These are phyloP conservation scores for Heracleum sosnowskyi DNA, from an alignment of 129 eudicot species.

Conservation along the genomic window DNA sequence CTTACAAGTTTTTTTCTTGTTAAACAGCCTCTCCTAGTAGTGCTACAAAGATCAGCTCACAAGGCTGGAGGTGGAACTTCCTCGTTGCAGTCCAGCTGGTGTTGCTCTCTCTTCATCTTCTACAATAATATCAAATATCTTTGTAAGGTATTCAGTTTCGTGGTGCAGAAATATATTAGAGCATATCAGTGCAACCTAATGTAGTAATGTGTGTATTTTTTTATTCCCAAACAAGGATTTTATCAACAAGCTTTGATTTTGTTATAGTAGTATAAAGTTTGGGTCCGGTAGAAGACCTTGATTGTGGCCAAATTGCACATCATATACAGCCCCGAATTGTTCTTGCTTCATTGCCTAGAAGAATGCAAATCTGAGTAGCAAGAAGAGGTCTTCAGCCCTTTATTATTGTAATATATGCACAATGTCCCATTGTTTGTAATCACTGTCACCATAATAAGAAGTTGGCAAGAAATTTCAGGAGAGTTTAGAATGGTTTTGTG, in stretches of 20 bases:
- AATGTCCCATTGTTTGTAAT: background rate
- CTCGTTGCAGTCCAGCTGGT: slow-evolving; percentile 11
- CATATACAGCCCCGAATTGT: background rate
- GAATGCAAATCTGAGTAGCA: background rate
- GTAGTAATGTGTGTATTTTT: slow-evolving; percentile 26
- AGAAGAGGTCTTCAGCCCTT: background rate
- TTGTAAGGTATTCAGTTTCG: background rate
- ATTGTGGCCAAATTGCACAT: background rate
- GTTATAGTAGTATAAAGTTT: background rate
- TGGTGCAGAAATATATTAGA: background rate
- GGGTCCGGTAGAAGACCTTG: background rate
- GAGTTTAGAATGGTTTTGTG: background rate
- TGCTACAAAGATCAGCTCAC: slow-evolving; percentile 17
- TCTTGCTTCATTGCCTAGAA: background rate
- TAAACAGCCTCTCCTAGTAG: background rate
- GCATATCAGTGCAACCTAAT: background rate
- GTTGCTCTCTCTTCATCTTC: slow-evolving; percentile 18
- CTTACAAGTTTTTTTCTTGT: background rate
- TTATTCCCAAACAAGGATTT: background rate
- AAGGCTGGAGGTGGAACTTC: slow-evolving; percentile 22
- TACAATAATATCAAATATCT: slow-evolving; percentile 6
- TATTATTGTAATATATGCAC: background rate
- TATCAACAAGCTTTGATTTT: background rate
- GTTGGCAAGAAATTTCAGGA: background rate
- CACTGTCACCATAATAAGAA: background rate